A percentile compares a stretch with the other conserved stretches of the same genome.
Conservation (phyloP, 1,139 yeast genomes). For the Lodderomyces margitis region DNA sequence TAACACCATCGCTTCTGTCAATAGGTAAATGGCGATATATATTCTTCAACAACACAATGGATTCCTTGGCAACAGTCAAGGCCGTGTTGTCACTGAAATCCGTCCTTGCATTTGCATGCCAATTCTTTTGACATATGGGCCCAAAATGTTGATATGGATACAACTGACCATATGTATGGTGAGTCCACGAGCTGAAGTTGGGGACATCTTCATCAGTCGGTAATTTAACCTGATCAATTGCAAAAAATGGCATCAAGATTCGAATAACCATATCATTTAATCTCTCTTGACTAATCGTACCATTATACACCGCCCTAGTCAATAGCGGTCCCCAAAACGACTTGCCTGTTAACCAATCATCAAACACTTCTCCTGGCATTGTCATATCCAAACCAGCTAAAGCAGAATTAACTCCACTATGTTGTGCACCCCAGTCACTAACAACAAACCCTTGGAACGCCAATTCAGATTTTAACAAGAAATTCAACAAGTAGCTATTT, state of each 20-base stretch:
- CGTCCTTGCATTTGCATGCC: slow-evolving; percentile 54
- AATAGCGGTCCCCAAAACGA: slow-evolving; percentile 60
- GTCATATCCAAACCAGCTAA: slow-evolving; percentile 64
- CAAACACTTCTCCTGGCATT: slow-evolving; percentile 63
- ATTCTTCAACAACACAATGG: slow-evolving; percentile 54
- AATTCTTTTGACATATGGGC: slow-evolving; percentile 52
- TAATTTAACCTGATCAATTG: slow-evolving; percentile 30
- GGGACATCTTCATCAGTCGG: slow-evolving; percentile 47
- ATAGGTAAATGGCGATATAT: slow-evolving; percentile 52
- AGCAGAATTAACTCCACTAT: slow-evolving; percentile 55
- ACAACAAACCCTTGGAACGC: slow-evolving; percentile 69
- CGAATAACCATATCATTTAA: slow-evolving; percentile 63
- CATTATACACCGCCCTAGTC: slow-evolving; percentile 55
- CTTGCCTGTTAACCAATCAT: slow-evolving; percentile 53
- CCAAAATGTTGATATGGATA: slow-evolving; percentile 54
- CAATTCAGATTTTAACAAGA: slow-evolving; percentile 56
- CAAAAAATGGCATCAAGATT: slow-evolving; percentile 57
- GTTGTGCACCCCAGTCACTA: slow-evolving; percentile 67
- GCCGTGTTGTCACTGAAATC: slow-evolving; percentile 51
- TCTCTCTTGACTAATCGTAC: slow-evolving; percentile 54
- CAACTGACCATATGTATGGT: slow-evolving; percentile 52
- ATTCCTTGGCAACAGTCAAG: slow-evolving; percentile 54
- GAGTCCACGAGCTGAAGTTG: slow-evolving; percentile 61
- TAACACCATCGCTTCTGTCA: slow-evolving; percentile 37
- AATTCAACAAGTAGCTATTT: slow-evolving; percentile 55